phyloP scores from a whole-genome alignment of 2,329 filamentous ascomycete species.

The Aspergillus texensis region DNA sequence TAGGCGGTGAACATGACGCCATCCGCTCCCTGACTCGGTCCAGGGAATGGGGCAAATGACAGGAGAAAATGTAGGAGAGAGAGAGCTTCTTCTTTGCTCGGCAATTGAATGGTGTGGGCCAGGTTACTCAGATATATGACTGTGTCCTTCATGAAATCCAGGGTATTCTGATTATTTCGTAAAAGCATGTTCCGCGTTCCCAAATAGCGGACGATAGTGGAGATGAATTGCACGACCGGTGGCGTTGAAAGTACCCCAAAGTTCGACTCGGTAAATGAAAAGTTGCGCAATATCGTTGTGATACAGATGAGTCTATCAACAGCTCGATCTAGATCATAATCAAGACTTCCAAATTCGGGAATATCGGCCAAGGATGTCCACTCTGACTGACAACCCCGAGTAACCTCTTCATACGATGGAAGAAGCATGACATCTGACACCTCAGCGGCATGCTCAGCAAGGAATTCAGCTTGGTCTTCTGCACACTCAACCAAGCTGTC shows the following conservation, averaged over 20 bases:
- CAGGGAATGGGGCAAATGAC: slow-evolving; percentile 81
- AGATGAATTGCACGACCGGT: slow-evolving; percentile 78
- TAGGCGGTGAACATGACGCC: slow-evolving; percentile 77
- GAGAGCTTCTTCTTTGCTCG: slow-evolving; percentile 82
- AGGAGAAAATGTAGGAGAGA: slow-evolving; percentile 87
- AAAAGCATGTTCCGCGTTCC: slow-evolving; percentile 88
- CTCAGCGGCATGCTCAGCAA: slow-evolving; percentile 83
- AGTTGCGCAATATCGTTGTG: slow-evolving; percentile 87
- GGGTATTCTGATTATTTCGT: slow-evolving; percentile 76
- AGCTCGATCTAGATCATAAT: slow-evolving; percentile 81
- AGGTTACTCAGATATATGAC: slow-evolving; percentile 89
- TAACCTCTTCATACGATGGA: slow-evolving; percentile 82
- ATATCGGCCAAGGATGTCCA: slow-evolving; percentile 71
- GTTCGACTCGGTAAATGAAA: slow-evolving; percentile 83
- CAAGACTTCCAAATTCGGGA: slow-evolving; percentile 71
- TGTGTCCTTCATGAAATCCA: slow-evolving; percentile 97
- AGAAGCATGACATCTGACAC: slow-evolving; percentile 85
- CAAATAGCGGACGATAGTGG: slow-evolving; percentile 79
- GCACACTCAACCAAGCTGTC: slow-evolving; percentile 89
- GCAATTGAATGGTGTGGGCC: slow-evolving; percentile 76
- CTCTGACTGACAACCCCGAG: slow-evolving; percentile 76
- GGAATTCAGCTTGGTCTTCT: slow-evolving; percentile 79
- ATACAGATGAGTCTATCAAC: slow-evolving; percentile 88
- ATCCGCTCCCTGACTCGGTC: slow-evolving; percentile 60
- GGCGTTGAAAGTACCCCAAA: slow-evolving; percentile 74